A percentile compares a stretch with the other conserved stretches of the same genome.
Evolutionary conservation across 441 rosid species (phyloP).

Genomic region (Melastoma candidum): DNA sequence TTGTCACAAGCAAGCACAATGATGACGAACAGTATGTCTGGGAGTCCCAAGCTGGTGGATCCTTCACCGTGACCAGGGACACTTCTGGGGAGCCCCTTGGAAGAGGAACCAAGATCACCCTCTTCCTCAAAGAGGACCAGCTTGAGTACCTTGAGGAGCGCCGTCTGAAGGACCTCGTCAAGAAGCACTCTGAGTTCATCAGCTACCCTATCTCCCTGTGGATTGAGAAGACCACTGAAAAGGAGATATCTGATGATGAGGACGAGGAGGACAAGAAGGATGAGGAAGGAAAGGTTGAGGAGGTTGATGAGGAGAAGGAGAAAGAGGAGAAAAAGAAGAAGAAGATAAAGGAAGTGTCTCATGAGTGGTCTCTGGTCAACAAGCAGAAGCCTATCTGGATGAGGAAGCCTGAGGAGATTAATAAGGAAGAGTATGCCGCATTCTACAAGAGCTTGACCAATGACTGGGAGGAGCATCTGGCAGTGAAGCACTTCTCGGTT

Average conservation of each 20-base stretch:
- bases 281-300: constrained; percentile 16
- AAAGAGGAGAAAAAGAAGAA: constrained; percentile 13
- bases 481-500: constrained; percentile 12
- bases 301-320: constrained; percentile 12
- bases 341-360: constrained; percentile 13
- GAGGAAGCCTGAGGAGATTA: constrained; percentile 13
- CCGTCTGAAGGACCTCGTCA: constrained; percentile 9
- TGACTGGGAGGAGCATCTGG: constrained; percentile 14
- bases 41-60: constrained; percentile 4
- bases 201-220: constrained; percentile 15
- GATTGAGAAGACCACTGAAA: constrained; percentile 15
- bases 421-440: constrained; percentile 5
- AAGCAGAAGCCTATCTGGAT: constrained; percentile 17
- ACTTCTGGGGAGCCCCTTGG: constrained; percentile 11
- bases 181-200: constrained; percentile 14
- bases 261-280: constrained; percentile 14
- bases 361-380: constrained; percentile 8
- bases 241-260: constrained; percentile 11
- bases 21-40: constrained; percentile 12
- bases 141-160: constrained; percentile 11
- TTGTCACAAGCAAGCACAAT: constrained; percentile 6
- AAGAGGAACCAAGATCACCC: constrained; percentile 12
- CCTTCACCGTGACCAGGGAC: constrained; percentile 13
- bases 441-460: constrained; percentile 14
- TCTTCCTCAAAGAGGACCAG: constrained; percentile 11